Conservation (phyloP, 495 filamentous ascomycete genomes). For the Daldinia vernicosa region DNA sequence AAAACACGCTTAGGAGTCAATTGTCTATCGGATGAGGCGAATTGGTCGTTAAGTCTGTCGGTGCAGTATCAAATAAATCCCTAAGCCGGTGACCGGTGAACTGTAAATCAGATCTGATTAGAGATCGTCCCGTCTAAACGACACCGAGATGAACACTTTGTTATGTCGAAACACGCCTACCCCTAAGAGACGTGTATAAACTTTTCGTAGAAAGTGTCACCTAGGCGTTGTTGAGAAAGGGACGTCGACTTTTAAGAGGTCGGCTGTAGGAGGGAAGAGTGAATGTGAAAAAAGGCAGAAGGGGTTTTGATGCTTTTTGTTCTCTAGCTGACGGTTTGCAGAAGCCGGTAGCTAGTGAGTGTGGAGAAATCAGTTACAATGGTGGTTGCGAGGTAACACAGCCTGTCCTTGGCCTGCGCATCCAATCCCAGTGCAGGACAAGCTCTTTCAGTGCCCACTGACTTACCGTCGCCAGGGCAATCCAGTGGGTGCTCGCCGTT, state of each 20-base stretch:
- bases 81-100: slow-evolving; percentile 10
- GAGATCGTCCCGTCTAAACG: slow-evolving; percentile 12
- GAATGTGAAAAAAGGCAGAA: slow-evolving; percentile 22
- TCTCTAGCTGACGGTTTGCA: slow-evolving; percentile 34
- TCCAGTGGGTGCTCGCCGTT: slow-evolving; percentile 33
- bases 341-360: slow-evolving; percentile 28
- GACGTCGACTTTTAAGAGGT: slow-evolving; percentile 31
- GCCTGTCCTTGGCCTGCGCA: slow-evolving; percentile 20
- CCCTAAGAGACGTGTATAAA: slow-evolving; percentile 25
- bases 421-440: slow-evolving; percentile 30
- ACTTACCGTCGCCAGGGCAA: slow-evolving; percentile 38
- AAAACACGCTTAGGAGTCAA: slow-evolving; percentile 14
- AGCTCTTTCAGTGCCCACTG: slow-evolving; percentile 31
- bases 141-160: slow-evolving; percentile 8
- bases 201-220: slow-evolving; percentile 30
- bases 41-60: slow-evolving; percentile 15
- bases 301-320: slow-evolving; percentile 44
- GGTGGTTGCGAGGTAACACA: slow-evolving; percentile 40
- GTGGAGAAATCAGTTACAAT: slow-evolving; percentile 9
- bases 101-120: slow-evolving; percentile 7
- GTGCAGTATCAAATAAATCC: slow-evolving; percentile 12
- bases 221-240: slow-evolving; percentile 26
- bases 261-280: slow-evolving; percentile 20
- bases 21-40: slow-evolving; percentile 1
- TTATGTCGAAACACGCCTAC: slow-evolving; percentile 37